Percentiles rank a stretch among this genome's conserved stretches.
Evolutionary conservation across 768 basidiomycete species (phyloP).

Genomic region (Tephrocybe sp.): DNA sequence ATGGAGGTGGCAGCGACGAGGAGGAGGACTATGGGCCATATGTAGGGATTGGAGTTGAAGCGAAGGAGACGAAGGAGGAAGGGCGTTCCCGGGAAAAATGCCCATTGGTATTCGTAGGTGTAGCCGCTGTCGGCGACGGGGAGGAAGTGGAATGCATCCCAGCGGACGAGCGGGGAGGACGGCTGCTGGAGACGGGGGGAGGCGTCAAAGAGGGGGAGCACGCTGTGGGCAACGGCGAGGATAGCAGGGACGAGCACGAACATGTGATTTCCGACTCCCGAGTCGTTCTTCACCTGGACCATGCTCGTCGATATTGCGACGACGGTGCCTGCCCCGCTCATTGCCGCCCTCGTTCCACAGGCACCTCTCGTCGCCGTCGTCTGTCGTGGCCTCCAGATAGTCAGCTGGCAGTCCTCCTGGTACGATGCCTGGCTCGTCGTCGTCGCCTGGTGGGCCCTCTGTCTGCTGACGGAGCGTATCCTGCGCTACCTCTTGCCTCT

Average conservation of each 20-base stretch:
- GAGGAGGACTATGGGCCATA: slow-evolving; percentile 38
- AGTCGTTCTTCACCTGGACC: too few relatives aligned
- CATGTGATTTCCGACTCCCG: slow-evolving; percentile 7
- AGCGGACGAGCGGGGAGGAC: slow-evolving; percentile 54
- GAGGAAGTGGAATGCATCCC: slow-evolving; percentile 87
- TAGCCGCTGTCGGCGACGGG: slow-evolving; percentile 61
- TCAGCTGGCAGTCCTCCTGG: slow-evolving; percentile 59
- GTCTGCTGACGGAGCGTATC: slow-evolving; percentile 53
- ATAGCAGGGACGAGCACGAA: slow-evolving; percentile 21
- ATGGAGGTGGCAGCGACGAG: slow-evolving; percentile 42
- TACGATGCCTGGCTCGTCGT: slow-evolving; percentile 68
- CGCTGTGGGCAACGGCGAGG: slow-evolving; percentile 22
- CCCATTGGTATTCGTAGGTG: slow-evolving; percentile 80
- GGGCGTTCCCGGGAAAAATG: slow-evolving; percentile 78
- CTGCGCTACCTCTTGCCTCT: slow-evolving; percentile 37
- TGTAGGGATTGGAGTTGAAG: slow-evolving; percentile 24
- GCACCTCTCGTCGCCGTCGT: slow-evolving; percentile 49
- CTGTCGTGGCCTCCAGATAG: slow-evolving; percentile 44
- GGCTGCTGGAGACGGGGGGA: slow-evolving; percentile 30
- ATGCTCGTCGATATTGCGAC: slow-evolving; percentile 46
- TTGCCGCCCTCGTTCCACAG: slow-evolving; percentile 59
- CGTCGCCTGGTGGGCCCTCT: slow-evolving; percentile 75
- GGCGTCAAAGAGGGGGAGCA: slow-evolving; percentile 38
- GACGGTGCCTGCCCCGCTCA: slow-evolving; percentile 62
- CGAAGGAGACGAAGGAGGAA: slow-evolving; percentile 43